Evolutionary conservation across 176 grass and related monocot species (phyloP), one percentile per base, ranked within the genome.

Genomic region (Thalia dealbata): DNA sequence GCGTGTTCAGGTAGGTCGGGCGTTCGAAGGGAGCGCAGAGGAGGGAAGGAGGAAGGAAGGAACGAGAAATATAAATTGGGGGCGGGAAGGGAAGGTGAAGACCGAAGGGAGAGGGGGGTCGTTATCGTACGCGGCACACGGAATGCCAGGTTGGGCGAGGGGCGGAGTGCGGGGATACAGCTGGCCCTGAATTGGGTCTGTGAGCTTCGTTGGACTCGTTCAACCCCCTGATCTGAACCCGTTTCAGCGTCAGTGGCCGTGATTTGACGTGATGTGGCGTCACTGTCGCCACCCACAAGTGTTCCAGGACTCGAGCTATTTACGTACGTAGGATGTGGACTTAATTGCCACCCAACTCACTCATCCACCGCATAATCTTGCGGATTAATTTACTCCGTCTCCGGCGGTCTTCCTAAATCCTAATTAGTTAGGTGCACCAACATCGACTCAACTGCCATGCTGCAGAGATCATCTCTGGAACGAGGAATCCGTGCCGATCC

Each of bases 51-150:
- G 32, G 18, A 26, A n/a, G 0, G 18, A 26, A n/a, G 0, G 7
- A 21, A 6, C 24, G 61, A 1, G 22, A 6, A 18, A 30, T 68
- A 41, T 63, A 63, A 29, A 63, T 28, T 30, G 61, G 25, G 24
- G 61, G 61, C 24, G 9, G 24, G 22, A 24, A 60, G 50, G 50
- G 1, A 25, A 27, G 0, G 60, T 5, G 28, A 21, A 6, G n/a
- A n/a, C n/a, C n/a, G n/a, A n/a, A n/a, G n/a, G n/a, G n/a, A n/a
- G n/a, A n/a, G 5, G 21, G 66, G 6, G 0, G 66, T 69, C 38
- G 66, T 35, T 44, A 19, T 69, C 66, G 16, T 69, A 69, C 66
- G 66, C 66, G 66, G 66, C 38, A 69, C 66, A 25, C 66, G 66
- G 66, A 45, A 27, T 69, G 66, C 16, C 35, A 65, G 62, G 25